A percentile compares a stretch with the other conserved stretches of the same genome.
These are phyloP conservation scores for Alternaria sp. DNA, from an alignment of 2,329 filamentous ascomycete genomes.

Conservation along the genomic window DNA sequence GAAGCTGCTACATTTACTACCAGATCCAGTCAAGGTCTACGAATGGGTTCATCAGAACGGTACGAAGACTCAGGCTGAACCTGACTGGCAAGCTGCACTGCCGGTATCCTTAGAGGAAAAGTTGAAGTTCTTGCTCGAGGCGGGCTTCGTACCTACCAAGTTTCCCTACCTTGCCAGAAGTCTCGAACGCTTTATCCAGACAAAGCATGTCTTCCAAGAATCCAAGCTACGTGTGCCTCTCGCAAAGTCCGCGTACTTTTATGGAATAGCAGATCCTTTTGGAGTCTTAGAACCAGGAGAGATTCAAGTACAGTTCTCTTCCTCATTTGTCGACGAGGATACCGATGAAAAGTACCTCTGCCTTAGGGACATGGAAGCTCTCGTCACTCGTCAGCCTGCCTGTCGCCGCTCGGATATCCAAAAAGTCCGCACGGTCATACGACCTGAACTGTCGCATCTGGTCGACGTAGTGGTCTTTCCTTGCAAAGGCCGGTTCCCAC, in stretches of 20 bases:
- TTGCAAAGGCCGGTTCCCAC: slow-evolving; percentile 63
- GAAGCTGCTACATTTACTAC: slow-evolving; percentile 59
- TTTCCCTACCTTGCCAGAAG: slow-evolving; percentile 58
- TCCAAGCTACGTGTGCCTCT: slow-evolving; percentile 66
- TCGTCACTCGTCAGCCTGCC: slow-evolving; percentile 73
- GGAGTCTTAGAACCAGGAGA: slow-evolving; percentile 67
- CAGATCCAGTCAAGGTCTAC: slow-evolving; percentile 62
- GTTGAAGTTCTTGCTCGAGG: slow-evolving; percentile 42
- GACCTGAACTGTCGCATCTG: slow-evolving; percentile 67
- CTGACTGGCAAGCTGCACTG: slow-evolving; percentile 33
- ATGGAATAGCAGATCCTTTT: slow-evolving; percentile 72
- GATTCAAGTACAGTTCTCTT: slow-evolving; percentile 71
- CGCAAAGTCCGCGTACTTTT: slow-evolving; percentile 65
- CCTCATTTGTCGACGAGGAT: slow-evolving; percentile 61
- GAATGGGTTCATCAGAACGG: slow-evolving; percentile 49
- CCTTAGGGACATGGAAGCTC: slow-evolving; percentile 63
- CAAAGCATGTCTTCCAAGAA: slow-evolving; percentile 61
- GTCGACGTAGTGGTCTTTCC: slow-evolving; percentile 84
- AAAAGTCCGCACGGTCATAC: slow-evolving; percentile 58
- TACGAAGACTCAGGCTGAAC: slow-evolving; percentile 35
- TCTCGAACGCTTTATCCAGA: slow-evolving; percentile 56
- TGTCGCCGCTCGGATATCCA: slow-evolving; percentile 76
- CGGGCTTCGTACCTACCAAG: slow-evolving; percentile 63
- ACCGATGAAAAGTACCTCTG: slow-evolving; percentile 61
- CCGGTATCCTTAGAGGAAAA: slow-evolving; percentile 32